These are phyloP conservation scores for Brassica balearica DNA, from an alignment of 441 rosid genomes.

Conservation along the genomic window DNA sequence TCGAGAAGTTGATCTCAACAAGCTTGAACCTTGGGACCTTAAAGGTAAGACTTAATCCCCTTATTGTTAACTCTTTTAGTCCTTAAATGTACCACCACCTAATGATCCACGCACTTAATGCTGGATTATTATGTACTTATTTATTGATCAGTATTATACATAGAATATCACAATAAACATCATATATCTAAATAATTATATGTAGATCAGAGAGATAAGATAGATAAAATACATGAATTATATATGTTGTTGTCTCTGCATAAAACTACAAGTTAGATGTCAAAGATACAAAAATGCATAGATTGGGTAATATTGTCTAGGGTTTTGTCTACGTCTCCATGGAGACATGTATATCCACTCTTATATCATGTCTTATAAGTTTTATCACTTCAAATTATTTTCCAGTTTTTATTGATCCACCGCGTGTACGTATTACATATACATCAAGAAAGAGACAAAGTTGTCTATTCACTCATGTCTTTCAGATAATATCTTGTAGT, in stretches of 20 bases:
- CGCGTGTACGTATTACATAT: background rate
- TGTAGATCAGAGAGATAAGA: background rate
- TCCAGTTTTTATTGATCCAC: slow-evolving; percentile 38
- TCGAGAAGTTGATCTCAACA: slow-evolving; percentile 78
- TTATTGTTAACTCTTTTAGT: slow-evolving; percentile 20
- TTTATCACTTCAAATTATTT: slow-evolving; percentile 32
- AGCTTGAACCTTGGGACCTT: slow-evolving; percentile 87
- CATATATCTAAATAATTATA: slow-evolving; percentile 15
- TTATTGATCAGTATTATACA: slow-evolving; percentile 6
- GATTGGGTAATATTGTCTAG: slow-evolving; percentile 41
- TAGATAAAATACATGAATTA: background rate
- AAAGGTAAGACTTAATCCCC: slow-evolving; percentile 50
- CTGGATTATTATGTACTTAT: background rate
- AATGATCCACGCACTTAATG: slow-evolving; percentile 27
- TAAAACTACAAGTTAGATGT: slow-evolving; percentile 44
- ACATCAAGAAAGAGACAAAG: slow-evolving; percentile 45
- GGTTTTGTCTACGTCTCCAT: slow-evolving; percentile 39
- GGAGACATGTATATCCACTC: slow-evolving; percentile 35
- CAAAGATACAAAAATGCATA: slow-evolving; percentile 28
- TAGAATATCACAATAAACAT: slow-evolving; percentile 13
- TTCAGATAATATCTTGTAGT: slow-evolving; percentile 21
- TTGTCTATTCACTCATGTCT: slow-evolving; percentile 35
- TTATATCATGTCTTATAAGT: slow-evolving; percentile 7
- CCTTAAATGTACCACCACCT: slow-evolving; percentile 6
- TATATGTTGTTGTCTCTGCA: slow-evolving; percentile 26